These are phyloP conservation scores for Epichloe aotearoae DNA, from an alignment of 2,329 filamentous ascomycete genomes.

Conservation along the genomic window DNA sequence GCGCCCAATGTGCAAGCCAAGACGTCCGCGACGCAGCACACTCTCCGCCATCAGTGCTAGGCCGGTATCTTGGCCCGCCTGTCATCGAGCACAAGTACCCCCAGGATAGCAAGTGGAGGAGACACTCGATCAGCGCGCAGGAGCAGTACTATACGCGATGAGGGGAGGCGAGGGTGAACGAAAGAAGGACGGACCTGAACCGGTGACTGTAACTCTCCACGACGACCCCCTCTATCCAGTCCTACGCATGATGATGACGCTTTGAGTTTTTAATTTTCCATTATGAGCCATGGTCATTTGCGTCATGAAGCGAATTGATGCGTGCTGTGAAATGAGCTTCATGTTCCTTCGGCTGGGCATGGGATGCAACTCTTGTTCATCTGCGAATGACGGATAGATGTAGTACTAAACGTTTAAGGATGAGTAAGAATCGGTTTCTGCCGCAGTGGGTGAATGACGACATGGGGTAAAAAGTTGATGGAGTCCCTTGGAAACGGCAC, in stretches of 20 bases:
- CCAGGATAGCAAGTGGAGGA: slow-evolving; percentile 15
- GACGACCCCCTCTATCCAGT: not conserved
- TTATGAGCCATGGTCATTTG: too few species aligned
- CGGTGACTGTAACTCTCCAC: not conserved
- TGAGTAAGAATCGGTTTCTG: too few species aligned
- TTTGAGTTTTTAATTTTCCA: not conserved
- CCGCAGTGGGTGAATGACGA: too few species aligned
- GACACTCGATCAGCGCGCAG: slow-evolving; percentile 18
- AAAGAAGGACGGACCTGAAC: not conserved
- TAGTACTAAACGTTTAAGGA: too few species aligned
- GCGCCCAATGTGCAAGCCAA: not conserved
- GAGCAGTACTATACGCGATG: slow-evolving; percentile 15
- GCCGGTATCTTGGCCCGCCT: slow-evolving; percentile 14
- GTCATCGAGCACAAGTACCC: slow-evolving; percentile 19
- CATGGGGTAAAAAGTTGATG: too few species aligned
- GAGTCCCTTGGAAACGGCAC: too few species aligned
- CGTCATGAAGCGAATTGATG: too few species aligned
- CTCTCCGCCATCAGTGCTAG: slow-evolving; percentile 14
- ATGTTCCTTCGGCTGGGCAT: too few species aligned
- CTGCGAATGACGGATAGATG: too few species aligned
- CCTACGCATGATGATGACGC: not conserved
- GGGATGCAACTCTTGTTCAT: too few species aligned
- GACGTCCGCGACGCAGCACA: slow-evolving; percentile 12
- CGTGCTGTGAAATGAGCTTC: too few species aligned
- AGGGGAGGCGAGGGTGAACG: not conserved